A percentile compares a stretch with the other conserved stretches of the same genome.
Conservation (phyloP, 805 yeast species). For the Saccharomycopsis fermentans region DNA sequence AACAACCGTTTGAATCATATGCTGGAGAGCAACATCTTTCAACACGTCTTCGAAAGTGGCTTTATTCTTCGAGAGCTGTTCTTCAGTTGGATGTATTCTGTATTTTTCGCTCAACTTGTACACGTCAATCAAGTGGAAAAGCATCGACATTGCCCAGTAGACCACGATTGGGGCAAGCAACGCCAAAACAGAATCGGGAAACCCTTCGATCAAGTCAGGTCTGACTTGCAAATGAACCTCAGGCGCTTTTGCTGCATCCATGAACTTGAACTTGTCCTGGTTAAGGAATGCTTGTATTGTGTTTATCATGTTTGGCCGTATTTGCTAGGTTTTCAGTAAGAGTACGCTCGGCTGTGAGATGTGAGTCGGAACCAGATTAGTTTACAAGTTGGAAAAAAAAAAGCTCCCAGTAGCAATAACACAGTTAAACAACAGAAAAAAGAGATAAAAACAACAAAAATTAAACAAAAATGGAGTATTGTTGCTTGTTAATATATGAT, state of each 20-base stretch:
- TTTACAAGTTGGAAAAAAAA: too few species aligned
- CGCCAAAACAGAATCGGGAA: slow-evolving; percentile 67
- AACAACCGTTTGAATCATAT: slow-evolving; percentile 64
- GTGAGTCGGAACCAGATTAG: too few species aligned
- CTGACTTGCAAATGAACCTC: slow-evolving; percentile 23
- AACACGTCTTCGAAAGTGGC: slow-evolving; percentile 63
- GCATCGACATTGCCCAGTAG: slow-evolving; percentile 70
- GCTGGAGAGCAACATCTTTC: slow-evolving; percentile 77
- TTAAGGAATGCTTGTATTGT: not conserved
- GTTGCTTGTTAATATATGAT: too few species aligned
- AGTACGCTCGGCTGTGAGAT: too few species aligned
- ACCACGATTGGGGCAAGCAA: slow-evolving; percentile 66
- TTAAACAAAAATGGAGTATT: too few species aligned
- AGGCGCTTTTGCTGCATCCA: slow-evolving; percentile 22
- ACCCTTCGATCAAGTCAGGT: slow-evolving; percentile 41
- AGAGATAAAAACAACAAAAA: too few species aligned
- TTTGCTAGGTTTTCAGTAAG: not conserved
- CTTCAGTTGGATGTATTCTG: slow-evolving; percentile 89
- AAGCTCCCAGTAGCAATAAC: not conserved
- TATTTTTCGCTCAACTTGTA: slow-evolving; percentile 69
- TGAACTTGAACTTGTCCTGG: not conserved
- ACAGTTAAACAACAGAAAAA: too few species aligned
- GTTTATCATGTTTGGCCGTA: not conserved
- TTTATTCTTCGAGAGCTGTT: slow-evolving; percentile 64
- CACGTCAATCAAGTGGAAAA: slow-evolving; percentile 69